Percentiles rank a stretch among this genome's conserved stretches.
Evolutionary conservation across 768 basidiomycete species (phyloP).

Genomic region (Sistotremastrum niveocremeum): DNA sequence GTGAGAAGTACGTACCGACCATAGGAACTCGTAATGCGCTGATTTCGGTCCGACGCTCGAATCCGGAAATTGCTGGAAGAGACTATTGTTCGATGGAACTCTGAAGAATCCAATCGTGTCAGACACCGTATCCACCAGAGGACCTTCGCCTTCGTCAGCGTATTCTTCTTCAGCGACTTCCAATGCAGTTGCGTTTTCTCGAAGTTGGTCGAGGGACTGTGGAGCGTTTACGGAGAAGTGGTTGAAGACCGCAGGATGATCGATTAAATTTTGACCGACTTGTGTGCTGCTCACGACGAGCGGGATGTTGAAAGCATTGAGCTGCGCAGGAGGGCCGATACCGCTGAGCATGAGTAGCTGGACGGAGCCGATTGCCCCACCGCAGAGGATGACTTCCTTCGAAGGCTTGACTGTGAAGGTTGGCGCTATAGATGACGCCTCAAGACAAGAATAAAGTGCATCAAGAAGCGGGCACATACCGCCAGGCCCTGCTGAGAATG

Average conservation of each 20-base stretch:
- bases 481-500: no score
- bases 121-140: background rate
- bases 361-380: slow-evolving; percentile 38
- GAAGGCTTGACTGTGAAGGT: slow-evolving; percentile 5
- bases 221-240: slow-evolving; percentile 10
- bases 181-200: slow-evolving; percentile 8
- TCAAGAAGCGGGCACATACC: background rate
- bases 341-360: slow-evolving; percentile 45
- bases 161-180: background rate
- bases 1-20: slow-evolving; percentile 1
- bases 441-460: background rate
- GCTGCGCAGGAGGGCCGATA: slow-evolving; percentile 30
- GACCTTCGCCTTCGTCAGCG: slow-evolving; percentile 13
- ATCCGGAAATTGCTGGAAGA: slow-evolving; percentile 4
- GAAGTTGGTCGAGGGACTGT: slow-evolving; percentile 8
- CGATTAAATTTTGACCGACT: slow-evolving; percentile 26
- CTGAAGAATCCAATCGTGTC: slow-evolving; percentile 3
- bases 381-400: slow-evolving; percentile 12
- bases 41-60: slow-evolving; percentile 7
- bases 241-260: slow-evolving; percentile 5
- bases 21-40: slow-evolving; percentile 7
- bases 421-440: background rate
- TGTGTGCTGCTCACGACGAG: slow-evolving; percentile 19
- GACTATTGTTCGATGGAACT: slow-evolving; percentile 3
- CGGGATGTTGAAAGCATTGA: slow-evolving; percentile 11